Conservation (phyloP, 1,284 basidiomycete genomes). For the Ganoderma sinense region DNA sequence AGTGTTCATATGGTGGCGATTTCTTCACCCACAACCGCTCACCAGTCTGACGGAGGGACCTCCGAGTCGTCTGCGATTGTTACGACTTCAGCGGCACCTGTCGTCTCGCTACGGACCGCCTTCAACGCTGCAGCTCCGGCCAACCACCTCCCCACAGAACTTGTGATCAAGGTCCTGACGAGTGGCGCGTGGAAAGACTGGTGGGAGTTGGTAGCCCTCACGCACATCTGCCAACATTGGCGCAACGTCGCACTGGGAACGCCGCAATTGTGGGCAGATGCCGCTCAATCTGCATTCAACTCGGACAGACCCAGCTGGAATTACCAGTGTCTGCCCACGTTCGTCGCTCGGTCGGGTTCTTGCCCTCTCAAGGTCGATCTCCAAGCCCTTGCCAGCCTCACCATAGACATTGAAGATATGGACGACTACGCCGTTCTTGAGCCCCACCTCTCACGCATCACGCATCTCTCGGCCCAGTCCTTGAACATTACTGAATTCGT, state of each 20-base stretch:
- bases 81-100: too few relatives aligned
- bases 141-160: not conserved
- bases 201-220: not conserved
- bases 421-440: not conserved
- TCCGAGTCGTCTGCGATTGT: not conserved
- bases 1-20: too few relatives aligned
- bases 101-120: not conserved
- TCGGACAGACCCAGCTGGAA: not conserved
- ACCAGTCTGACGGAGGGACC: too few relatives aligned
- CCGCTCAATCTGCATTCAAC: not conserved
- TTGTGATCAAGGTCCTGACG: not conserved
- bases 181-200: not conserved
- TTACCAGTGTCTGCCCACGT: not conserved
- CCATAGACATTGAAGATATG: not conserved
- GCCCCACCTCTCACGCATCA: not conserved
- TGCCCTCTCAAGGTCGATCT: not conserved
- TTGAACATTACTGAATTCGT: not conserved
- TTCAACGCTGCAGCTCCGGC: not conserved
- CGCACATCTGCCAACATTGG: constrained; percentile 18
- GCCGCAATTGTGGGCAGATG: constrained; percentile 15
- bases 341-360: not conserved
- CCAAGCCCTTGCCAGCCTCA: not conserved
- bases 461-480: not conserved
- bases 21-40: too few relatives aligned
- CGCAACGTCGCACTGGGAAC: constrained; percentile 3